phyloP scores from a whole-genome alignment of 129 eudicot species.

The Lactuca sativa region DNA sequence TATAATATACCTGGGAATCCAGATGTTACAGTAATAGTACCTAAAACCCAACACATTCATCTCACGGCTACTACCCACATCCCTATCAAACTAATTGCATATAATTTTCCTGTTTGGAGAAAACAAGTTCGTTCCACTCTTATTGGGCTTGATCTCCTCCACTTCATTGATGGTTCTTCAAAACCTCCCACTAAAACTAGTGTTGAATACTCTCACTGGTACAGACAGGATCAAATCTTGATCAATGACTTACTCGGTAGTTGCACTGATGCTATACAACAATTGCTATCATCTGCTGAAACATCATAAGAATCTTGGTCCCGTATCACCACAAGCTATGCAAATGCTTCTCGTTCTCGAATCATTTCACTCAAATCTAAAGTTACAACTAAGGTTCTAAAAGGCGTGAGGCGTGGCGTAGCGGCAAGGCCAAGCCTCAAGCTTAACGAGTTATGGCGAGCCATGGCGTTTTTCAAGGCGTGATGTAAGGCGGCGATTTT shows the following conservation, averaged over 20 bases:
- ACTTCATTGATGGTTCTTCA: slow-evolving; percentile 9
- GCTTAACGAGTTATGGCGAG: too few relatives aligned
- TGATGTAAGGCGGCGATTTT: too few relatives aligned
- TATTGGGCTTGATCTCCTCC: slow-evolving; percentile 1
- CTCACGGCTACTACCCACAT: background rate
- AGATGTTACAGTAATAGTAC: too few relatives aligned
- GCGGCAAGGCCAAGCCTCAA: too few relatives aligned
- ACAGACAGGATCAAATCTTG: background rate
- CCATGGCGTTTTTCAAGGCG: too few relatives aligned
- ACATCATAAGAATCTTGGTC: slow-evolving; percentile 2
- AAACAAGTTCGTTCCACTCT: background rate
- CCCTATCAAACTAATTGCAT: slow-evolving; percentile 2
- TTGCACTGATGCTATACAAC: slow-evolving; percentile 2
- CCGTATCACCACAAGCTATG: background rate
- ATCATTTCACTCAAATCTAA: too few relatives aligned
- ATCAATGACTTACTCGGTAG: slow-evolving; percentile 7
- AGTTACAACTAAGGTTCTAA: too few relatives aligned
- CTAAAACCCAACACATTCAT: too few relatives aligned
- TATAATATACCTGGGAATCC: too few relatives aligned
- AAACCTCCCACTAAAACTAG: background rate
- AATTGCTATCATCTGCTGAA: background rate
- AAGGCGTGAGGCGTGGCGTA: too few relatives aligned
- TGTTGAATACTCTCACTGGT: slow-evolving; percentile 1
- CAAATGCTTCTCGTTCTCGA: too few relatives aligned
- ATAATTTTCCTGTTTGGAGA: too few relatives aligned